Evolutionary conservation across 495 filamentous ascomycete species (phyloP), one percentile per base, ranked within the genome.

Genomic region (Hypoxylon trugodes): DNA sequence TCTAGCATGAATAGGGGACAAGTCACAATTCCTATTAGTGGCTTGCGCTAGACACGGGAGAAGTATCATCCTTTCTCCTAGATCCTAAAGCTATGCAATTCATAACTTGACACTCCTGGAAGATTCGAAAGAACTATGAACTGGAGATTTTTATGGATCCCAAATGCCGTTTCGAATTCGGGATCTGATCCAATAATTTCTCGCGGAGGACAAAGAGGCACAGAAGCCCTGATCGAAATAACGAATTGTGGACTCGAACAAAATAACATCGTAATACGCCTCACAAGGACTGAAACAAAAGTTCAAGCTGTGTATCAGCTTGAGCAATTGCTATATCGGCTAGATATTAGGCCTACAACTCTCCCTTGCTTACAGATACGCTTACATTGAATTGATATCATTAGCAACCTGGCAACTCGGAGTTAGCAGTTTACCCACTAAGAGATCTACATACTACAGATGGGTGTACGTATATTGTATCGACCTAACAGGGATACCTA

Each of bases 391-490:
- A 46, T 37, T 8, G 22, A 5, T 12, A 30, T 37, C 18, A 50
- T 33, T 38, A 13, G 52, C 28, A 40, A n/a, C n/a, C n/a, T n/a
- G n/a, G n/a, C 13, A 38, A 50, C 40, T 66, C 62, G 62, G 56
- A 48, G 62, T 66, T 66, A 59, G 26, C 49, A 55, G 48, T 37
- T n/a, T n/a, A n/a, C n/a, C n/a, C n/a, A n/a, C 8, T 46, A 1
- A 26, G n/a, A 21, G 35, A 9, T 37, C 8, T 10, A 36, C 12
- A 36, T 19, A 15, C 4, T 37, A 13, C 21, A 37, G 30, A 45
- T 46, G 21, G 15, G 41, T 15, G 26, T 26, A 41, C 16, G 32
- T 40, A 40, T 13, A 19, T 30, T n/a, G n/a, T n/a, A n/a, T n/a
- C n/a, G n/a, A n/a, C n/a, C n/a, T n/a, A n/a, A n/a, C n/a, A n/a